Base-by-base conservation (phyloP, 108 stramenopile species). In the Stephanodiscus minutulus region DNA sequence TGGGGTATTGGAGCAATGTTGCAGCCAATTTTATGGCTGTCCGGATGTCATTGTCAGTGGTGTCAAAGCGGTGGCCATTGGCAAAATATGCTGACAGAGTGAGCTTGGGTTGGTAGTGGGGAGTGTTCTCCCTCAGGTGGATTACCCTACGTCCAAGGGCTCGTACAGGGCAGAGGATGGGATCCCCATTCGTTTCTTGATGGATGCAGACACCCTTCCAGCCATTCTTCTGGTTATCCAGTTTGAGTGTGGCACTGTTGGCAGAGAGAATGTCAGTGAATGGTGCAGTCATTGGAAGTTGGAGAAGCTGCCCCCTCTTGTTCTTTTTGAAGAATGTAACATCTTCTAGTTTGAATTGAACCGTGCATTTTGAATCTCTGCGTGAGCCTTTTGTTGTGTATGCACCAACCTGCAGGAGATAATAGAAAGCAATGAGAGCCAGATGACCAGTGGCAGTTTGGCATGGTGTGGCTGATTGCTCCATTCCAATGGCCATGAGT, bases 181-280 rank as follows among this genome's bases (percentile, higher is more conserved):
- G 3, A 2, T 64, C 22, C 1, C 44, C 62, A 15, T 44, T 64
- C 6, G 36, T 46, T 46, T 44, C 36, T 43, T 64, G n/a, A n/a
- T n/a, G n/a, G n/a, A n/a, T n/a, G n/a, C n/a, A n/a, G n/a, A n/a
- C n/a, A n/a, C n/a, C n/a, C n/a, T n/a, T n/a, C n/a, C n/a, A n/a
- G n/a, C n/a, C n/a, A n/a, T n/a, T n/a, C n/a, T n/a, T n/a, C n/a
- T 64, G 62, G 41, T 64, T 44, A 11, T 64, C 62, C 11, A 64
- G 10, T 35, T 44, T 64, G 2, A 44, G 5, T 3, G 62, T 64
- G 3, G 41, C 22, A 2, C 44, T 22, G 22, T 17, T 2, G 8
- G 56, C 68, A 5, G 25, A 24, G 5, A n/a, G n/a, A n/a, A n/a
- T n/a, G n/a, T n/a, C n/a, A n/a, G n/a, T n/a, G n/a, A n/a, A n/a